These are phyloP conservation scores for Musa acuminata DNA, from an alignment of 176 grass and related monocot species.

Conservation along the genomic window DNA sequence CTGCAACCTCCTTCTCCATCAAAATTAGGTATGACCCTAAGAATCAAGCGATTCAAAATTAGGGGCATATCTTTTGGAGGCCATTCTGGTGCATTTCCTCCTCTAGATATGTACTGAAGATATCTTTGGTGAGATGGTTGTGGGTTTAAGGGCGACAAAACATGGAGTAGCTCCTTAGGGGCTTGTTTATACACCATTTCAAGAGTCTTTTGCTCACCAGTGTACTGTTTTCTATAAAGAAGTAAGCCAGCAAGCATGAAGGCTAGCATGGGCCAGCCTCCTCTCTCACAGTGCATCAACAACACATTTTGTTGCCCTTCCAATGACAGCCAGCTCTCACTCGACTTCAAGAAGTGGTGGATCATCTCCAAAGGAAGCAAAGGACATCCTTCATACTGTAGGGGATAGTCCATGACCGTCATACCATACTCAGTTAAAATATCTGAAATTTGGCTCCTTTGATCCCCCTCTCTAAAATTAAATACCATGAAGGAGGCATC, in stretches of 20 bases:
- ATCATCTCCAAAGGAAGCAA: slow-evolving; percentile 90
- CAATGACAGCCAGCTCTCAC: slow-evolving; percentile 90
- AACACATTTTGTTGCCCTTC: slow-evolving; percentile 94
- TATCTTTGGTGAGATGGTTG: slow-evolving; percentile 94
- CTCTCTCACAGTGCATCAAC: slow-evolving; percentile 87
- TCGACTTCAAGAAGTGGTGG: slow-evolving; percentile 92
- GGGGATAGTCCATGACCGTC: slow-evolving; percentile 92
- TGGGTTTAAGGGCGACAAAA: slow-evolving; percentile 81
- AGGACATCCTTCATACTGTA: slow-evolving; percentile 88
- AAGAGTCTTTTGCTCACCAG: slow-evolving; percentile 76
- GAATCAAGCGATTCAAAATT: slow-evolving; percentile 50
- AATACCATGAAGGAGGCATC: slow-evolving; percentile 91
- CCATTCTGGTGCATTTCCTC: slow-evolving; percentile 77
- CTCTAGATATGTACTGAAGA: slow-evolving; percentile 77
- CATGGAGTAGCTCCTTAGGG: slow-evolving; percentile 67
- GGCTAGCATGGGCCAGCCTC: slow-evolving; percentile 85
- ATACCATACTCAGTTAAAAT: slow-evolving; percentile 91
- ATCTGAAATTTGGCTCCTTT: slow-evolving; percentile 72
- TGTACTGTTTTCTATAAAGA: slow-evolving; percentile 70
- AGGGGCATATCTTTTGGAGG: slow-evolving; percentile 46
- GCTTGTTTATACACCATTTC: slow-evolving; percentile 99
- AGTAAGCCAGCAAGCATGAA: slow-evolving; percentile 93
- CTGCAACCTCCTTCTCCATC: slow-evolving; percentile 62
- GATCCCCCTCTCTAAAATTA: slow-evolving; percentile 77
- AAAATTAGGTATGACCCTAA: slow-evolving; percentile 60